Percentiles rank a stretch among this genome's conserved stretches.
phyloP scores from a whole-genome alignment of 2,329 filamentous ascomycete genomes.

The Neurospora sp. region DNA sequence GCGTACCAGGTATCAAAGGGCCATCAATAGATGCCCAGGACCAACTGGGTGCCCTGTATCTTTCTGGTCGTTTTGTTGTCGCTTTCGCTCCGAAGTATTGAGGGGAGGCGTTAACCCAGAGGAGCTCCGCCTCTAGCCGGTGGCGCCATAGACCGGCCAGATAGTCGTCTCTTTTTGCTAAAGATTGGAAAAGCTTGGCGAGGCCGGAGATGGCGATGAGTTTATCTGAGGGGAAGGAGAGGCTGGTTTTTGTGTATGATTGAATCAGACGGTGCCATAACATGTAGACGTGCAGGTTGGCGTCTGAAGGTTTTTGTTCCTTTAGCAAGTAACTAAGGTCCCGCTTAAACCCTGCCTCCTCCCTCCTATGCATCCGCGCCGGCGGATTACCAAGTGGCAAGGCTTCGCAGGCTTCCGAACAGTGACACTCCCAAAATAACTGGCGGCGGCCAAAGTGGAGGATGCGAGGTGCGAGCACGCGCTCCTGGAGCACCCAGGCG shows the following conservation, averaged over 20 bases:
- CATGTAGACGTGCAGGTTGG: too few relatives aligned
- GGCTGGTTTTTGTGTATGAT: not conserved
- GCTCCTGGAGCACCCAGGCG: constrained; percentile 18
- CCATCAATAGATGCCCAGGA: constrained; percentile 8
- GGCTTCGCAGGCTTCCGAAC: constrained; percentile 1
- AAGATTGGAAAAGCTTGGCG: not conserved
- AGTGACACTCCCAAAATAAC: constrained; percentile 14
- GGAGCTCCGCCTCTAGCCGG: not conserved
- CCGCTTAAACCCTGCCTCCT: too few relatives aligned
- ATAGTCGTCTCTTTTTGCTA: not conserved
- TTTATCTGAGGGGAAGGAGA: not conserved
- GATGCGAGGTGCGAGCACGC: constrained; percentile 14
- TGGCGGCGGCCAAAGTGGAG: constrained; percentile 15
- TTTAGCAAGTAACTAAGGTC: too few relatives aligned
- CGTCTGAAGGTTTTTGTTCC: too few relatives aligned
- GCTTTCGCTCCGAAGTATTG: not conserved
- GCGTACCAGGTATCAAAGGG: not conserved
- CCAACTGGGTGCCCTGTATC: constrained; percentile 5
- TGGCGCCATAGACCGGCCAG: constrained; percentile 5
- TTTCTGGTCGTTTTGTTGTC: not conserved
- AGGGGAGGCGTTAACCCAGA: not conserved
- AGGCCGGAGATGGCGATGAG: constrained; percentile 3
- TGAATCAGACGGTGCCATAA: not conserved
- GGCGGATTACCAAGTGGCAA: not conserved
- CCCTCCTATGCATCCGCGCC: not conserved